Percentiles rank a stretch among this genome's conserved stretches.
phyloP scores from a whole-genome alignment of 2,329 filamentous ascomycete genomes.

The Pseudogymnoascus sp. region DNA sequence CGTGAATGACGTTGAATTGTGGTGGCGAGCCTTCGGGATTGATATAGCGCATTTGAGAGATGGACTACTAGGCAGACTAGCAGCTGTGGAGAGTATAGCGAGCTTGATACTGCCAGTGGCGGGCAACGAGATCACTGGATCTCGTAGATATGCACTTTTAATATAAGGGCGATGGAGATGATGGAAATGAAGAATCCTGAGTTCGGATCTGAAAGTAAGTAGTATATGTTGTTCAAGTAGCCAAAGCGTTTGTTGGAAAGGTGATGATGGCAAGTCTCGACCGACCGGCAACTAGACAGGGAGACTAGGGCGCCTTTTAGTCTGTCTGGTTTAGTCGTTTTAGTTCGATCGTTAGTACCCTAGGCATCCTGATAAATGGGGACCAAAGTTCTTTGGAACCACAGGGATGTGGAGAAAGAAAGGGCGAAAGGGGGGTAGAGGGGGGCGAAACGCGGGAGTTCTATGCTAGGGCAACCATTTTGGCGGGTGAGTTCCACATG shows the following conservation, averaged over 20 bases:
- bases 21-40: background rate
- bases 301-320: background rate
- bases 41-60: background rate
- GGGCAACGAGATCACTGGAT: background rate
- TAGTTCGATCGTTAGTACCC: background rate
- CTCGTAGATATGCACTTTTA: background rate
- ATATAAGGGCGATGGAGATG: background rate
- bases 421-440: background rate
- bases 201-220: background rate
- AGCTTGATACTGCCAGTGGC: background rate
- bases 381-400: background rate
- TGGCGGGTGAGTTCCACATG: background rate
- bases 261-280: background rate
- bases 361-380: background rate
- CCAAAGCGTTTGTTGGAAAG: background rate
- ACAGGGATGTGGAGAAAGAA: conserved; percentile 1
- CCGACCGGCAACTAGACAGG: background rate
- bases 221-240: background rate
- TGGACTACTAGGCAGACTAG: background rate
- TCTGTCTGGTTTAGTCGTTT: background rate
- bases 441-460: background rate
- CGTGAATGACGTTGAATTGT: background rate
- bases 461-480: background rate
- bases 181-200: background rate
- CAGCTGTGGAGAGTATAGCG: background rate